Evolutionary conservation across 2,329 filamentous ascomycete genomes (phyloP), one percentile per base, ranked within the genome.

Genomic region (Diaporthe caulivora): DNA sequence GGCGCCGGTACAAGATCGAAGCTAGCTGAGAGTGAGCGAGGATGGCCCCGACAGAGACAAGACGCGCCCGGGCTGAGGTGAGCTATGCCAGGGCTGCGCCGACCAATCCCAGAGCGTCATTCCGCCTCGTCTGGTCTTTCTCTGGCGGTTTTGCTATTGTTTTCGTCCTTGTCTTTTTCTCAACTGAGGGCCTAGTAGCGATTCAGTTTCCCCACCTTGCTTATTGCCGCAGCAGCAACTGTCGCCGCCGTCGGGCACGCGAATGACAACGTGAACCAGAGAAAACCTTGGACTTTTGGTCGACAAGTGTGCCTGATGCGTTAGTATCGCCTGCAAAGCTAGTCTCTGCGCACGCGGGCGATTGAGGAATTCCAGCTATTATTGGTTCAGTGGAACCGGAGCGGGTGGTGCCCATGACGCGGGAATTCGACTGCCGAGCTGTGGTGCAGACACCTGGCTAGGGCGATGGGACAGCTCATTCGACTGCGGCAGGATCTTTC

Each of bases 1-100:
- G 73, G 40, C 47, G 55, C 55, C 68, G 73, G 60, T 72, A 54
- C 67, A 64, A 58, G 62, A 55, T 72, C 62, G 55, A 72, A 70
- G 73, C 70, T 72, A 64, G 70, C 53, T 37, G 9, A 37, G 9
- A 31, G 24, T 34, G 55, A 60, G 51, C 70, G 49, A 74, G 73
- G 73, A 74, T 74, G 24, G n/a, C 17, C 70, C 73, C 64, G 57
- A 62, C 62, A 70, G 9, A 49, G 18, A 15, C 21, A 70, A n/a
- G 57, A 29, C 31, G 72, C 42, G 34, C 34, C 34, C 18, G 7
- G 42, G 49, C 34, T 74, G 44, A 53, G 42, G 37, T 72, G 64
- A 74, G 64, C 68, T 57, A 65, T 29, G 54, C 60, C 53, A 69
- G 34, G 21, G 3, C 49, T 26, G 10, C 18, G 42, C 40, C 55